These are phyloP conservation scores for Barnettozyma vustinii DNA, from an alignment of 805 yeast genomes.

Conservation along the genomic window DNA sequence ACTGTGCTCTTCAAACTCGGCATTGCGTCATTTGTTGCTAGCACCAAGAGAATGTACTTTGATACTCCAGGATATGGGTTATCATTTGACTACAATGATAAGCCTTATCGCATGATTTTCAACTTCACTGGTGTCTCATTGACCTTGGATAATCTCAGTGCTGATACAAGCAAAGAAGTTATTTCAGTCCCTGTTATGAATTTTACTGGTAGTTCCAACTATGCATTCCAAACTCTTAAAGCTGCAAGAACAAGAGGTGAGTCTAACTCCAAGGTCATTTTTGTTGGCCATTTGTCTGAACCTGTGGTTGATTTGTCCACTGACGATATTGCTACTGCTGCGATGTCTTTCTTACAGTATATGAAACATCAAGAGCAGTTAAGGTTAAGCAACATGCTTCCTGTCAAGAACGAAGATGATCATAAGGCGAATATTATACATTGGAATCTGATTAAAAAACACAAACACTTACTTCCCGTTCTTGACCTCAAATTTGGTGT, in stretches of 20 bases:
- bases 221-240: slow-evolving; percentile 30
- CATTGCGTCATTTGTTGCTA: slow-evolving; percentile 20
- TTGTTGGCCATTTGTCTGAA: slow-evolving; percentile 38
- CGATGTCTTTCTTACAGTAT: slow-evolving; percentile 21
- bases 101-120: slow-evolving; percentile 35
- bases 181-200: slow-evolving; percentile 22
- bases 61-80: slow-evolving; percentile 44
- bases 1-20: slow-evolving; percentile 17
- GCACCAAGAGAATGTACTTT: slow-evolving; percentile 25
- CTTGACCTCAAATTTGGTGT: slow-evolving; percentile 31
- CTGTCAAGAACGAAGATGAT: neutral
- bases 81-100: slow-evolving; percentile 34
- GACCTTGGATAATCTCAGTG: slow-evolving; percentile 23
- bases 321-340: slow-evolving; percentile 32
- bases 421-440: neutral
- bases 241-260: slow-evolving; percentile 18
- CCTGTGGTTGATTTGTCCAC: slow-evolving; percentile 41
- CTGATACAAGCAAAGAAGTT: slow-evolving; percentile 15
- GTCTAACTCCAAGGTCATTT: slow-evolving; percentile 29
- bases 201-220: slow-evolving; percentile 35
- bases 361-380: slow-evolving; percentile 10
- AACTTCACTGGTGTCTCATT: slow-evolving; percentile 35
- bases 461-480: slow-evolving; percentile 28
- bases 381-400: slow-evolving; percentile 1
- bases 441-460: slow-evolving; percentile 11